A percentile compares a stretch with the other conserved stretches of the same genome.
phyloP scores from a whole-genome alignment of 2,329 filamentous ascomycete species.

The Paracamarosporium sp. region DNA sequence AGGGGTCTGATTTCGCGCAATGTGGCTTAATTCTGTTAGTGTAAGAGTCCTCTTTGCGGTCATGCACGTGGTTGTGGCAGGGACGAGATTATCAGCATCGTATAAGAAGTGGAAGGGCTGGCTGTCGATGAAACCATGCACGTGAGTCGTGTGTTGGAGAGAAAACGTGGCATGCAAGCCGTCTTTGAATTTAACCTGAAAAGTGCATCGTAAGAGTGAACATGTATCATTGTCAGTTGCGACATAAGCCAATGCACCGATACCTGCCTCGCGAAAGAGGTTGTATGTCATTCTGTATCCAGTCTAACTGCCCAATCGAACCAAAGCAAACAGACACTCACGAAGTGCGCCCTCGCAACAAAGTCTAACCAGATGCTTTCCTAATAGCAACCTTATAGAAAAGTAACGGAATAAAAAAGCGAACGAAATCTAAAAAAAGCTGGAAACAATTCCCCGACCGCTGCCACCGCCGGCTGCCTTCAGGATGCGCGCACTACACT shows the following conservation, averaged over 20 bases:
- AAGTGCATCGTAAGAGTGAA: constrained; percentile 11
- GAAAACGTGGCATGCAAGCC: constrained; percentile 19
- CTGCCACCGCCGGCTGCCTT: constrained; percentile 3
- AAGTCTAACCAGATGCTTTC: no score
- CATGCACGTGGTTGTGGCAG: constrained; percentile 9
- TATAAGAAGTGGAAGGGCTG: constrained; percentile 25
- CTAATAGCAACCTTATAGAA: no score
- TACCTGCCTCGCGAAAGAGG: constrained; percentile 15
- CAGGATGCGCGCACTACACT: constrained; percentile 9
- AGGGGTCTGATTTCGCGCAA: constrained; percentile 14
- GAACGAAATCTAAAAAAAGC: no score
- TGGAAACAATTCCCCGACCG: constrained; percentile 1
- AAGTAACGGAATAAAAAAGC: no score
- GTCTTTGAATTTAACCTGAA: constrained; percentile 16
- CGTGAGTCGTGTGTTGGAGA: constrained; percentile 6
- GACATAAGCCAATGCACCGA: constrained; percentile 12
- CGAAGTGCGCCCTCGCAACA: not conserved
- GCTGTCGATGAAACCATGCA: constrained; percentile 14
- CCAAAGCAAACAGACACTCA: not conserved
- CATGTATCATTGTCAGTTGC: constrained; percentile 5
- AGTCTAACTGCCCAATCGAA: constrained; percentile 13
- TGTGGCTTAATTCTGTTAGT: constrained; percentile 12
- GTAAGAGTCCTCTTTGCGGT: constrained; percentile 1
- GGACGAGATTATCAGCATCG: constrained; percentile 22
- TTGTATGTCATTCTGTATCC: constrained; percentile 15